These are phyloP conservation scores for Saussurea involucrata DNA, from an alignment of 129 eudicot genomes.

Conservation along the genomic window DNA sequence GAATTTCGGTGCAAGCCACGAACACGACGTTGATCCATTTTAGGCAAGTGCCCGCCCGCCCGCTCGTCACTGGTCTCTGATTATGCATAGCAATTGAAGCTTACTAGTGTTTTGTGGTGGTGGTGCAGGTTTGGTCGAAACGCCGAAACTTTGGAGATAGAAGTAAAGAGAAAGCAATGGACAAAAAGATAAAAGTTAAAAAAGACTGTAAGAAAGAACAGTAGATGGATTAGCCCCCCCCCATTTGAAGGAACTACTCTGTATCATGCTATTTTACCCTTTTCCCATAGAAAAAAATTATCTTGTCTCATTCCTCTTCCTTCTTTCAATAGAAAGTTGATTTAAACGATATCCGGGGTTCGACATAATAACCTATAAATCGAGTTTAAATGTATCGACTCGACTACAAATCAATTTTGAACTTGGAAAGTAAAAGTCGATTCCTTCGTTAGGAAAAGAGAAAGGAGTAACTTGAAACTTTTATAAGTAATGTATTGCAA, in stretches of 20 bases:
- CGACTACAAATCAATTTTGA: neutral
- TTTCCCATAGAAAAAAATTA: conserved; percentile 31
- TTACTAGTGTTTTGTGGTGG: neutral
- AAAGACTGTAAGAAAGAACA: conserved; percentile 33
- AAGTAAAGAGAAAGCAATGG: conserved; percentile 17
- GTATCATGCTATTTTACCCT: conserved; percentile 48
- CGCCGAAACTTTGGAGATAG: conserved; percentile 26
- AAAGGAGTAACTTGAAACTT: neutral
- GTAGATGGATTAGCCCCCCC: conserved; percentile 42
- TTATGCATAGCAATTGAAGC: neutral
- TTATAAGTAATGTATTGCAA: no score
- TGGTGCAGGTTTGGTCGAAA: conserved; percentile 39
- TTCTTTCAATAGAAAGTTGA: conserved; percentile 35
- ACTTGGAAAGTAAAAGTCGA: neutral
- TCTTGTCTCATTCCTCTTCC: conserved; percentile 12
- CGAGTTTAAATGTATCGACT: neutral
- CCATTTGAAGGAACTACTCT: conserved; percentile 35
- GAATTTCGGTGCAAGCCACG: conserved; percentile 92
- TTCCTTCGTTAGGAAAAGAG: neutral
- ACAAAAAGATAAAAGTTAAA: conserved; percentile 15
- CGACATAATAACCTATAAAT: conserved; percentile 10
- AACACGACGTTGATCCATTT: conserved; percentile 59
- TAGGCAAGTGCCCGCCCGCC: conserved; percentile 27
- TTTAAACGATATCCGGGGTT: conserved; percentile 31
- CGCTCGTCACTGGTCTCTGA: neutral